Percentiles rank a stretch among this genome's conserved stretches.
Conservation (phyloP, 306 rosid species). For the Phaseolus lunatus region DNA sequence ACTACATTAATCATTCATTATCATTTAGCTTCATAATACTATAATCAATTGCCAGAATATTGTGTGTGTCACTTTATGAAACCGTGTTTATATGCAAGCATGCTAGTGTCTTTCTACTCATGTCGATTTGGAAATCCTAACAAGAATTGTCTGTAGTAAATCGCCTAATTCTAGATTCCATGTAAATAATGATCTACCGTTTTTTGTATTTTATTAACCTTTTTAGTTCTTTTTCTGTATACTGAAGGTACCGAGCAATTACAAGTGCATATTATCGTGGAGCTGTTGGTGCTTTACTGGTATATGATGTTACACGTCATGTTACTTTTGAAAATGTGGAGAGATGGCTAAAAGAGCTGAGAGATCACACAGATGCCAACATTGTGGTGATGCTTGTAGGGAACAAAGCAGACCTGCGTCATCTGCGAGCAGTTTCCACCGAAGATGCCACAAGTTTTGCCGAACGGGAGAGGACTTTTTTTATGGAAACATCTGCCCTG, state of each 20-base stretch:
- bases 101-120: background rate
- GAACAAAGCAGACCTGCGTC: constrained; percentile 59
- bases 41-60: background rate
- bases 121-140: constrained; percentile 22
- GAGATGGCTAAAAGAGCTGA: constrained; percentile 61
- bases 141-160: constrained; percentile 1
- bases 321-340: constrained; percentile 60
- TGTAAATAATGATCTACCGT: constrained; percentile 3
- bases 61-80: background rate
- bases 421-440: constrained; percentile 49
- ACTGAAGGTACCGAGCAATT: constrained; percentile 58
- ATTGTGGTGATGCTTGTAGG: constrained; percentile 60
- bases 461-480: constrained; percentile 49
- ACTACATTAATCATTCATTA: constrained; percentile 9
- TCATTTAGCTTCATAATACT: background rate
- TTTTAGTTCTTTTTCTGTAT: constrained; percentile 9
- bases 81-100: background rate
- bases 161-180: background rate
- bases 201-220: constrained; percentile 24
- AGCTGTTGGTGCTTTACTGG: constrained; percentile 57
- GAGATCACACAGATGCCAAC: constrained; percentile 62
- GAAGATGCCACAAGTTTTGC: constrained; percentile 53
- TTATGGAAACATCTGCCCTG: constrained; percentile 64
- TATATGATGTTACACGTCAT: constrained; percentile 56
- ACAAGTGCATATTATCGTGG: constrained; percentile 63